Conservation (phyloP, 345 rosid genomes). For the Brassica rapa region DNA sequence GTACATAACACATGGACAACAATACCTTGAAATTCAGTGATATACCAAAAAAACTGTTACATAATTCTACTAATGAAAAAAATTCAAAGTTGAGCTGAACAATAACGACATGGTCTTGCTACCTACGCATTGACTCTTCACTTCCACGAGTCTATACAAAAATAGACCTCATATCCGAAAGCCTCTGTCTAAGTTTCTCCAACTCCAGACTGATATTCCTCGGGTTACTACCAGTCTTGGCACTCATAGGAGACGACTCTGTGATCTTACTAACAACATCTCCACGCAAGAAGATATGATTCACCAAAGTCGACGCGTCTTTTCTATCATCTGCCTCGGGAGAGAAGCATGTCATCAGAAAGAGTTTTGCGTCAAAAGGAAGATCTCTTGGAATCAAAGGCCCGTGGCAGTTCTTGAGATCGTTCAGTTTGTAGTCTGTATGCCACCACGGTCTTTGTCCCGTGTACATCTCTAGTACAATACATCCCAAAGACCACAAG, state of each 20-base stretch:
- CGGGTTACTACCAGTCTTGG: background rate
- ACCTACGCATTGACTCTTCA: background rate
- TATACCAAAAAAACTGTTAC: background rate
- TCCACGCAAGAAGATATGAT: background rate
- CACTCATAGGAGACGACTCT: slow-evolving; percentile 10
- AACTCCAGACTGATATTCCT: background rate
- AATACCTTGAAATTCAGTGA: background rate
- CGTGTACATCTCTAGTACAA: slow-evolving; percentile 54
- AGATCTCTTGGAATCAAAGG: slow-evolving; percentile 27
- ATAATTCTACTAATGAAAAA: background rate
- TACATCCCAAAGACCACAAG: slow-evolving; percentile 58
- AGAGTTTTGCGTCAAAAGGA: slow-evolving; percentile 26
- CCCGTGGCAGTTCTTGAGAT: slow-evolving; percentile 4
- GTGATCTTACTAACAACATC: background rate
- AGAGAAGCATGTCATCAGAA: slow-evolving; percentile 31
- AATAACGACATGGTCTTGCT: background rate
- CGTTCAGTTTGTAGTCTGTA: slow-evolving; percentile 6
- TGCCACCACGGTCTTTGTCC: slow-evolving; percentile 49
- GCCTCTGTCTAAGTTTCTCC: background rate
- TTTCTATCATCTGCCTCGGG: background rate
- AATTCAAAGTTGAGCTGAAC: background rate
- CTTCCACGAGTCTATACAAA: background rate
- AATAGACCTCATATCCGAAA: background rate
- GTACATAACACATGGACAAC: background rate
- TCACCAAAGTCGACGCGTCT: slow-evolving; percentile 17